Conservation (phyloP, 2,329 filamentous ascomycete species). For the Aspergillus sp. region DNA sequence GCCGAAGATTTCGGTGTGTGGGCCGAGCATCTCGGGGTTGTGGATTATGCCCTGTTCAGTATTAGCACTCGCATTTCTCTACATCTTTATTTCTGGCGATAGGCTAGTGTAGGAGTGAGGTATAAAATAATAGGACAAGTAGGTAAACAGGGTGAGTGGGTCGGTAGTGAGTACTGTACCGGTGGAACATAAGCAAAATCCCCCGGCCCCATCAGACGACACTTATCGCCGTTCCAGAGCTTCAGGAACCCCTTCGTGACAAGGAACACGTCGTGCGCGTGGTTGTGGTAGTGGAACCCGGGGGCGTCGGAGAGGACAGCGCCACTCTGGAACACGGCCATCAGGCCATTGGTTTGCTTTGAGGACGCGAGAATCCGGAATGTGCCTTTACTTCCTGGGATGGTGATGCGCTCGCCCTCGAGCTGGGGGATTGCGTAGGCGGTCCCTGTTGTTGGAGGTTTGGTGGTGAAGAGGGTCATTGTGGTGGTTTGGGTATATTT, state of each 20-base stretch:
- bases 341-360: constrained; percentile 52
- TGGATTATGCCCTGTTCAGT: constrained; percentile 43
- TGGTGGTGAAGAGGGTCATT: constrained; percentile 28
- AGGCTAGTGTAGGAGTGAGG: no score
- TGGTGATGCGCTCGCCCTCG: constrained; percentile 53
- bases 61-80: no score
- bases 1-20: constrained; percentile 56
- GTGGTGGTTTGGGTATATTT: neutral
- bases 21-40: constrained; percentile 55
- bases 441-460: constrained; percentile 40
- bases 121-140: no score
- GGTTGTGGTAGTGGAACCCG: constrained; percentile 58
- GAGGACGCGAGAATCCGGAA: constrained; percentile 54
- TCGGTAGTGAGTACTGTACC: constrained; percentile 32
- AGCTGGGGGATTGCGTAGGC: constrained; percentile 51
- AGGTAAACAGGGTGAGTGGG: neutral
- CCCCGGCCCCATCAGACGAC: constrained; percentile 53
- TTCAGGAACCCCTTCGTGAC: constrained; percentile 57
- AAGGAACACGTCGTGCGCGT: constrained; percentile 60
- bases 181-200: constrained; percentile 61
- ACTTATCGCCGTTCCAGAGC: constrained; percentile 59
- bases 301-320: constrained; percentile 41
- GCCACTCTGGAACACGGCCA: constrained; percentile 53
- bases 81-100: no score
- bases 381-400: constrained; percentile 53